phyloP scores from a whole-genome alignment of 257 asterid genomes.

The Solanum neorickii region DNA sequence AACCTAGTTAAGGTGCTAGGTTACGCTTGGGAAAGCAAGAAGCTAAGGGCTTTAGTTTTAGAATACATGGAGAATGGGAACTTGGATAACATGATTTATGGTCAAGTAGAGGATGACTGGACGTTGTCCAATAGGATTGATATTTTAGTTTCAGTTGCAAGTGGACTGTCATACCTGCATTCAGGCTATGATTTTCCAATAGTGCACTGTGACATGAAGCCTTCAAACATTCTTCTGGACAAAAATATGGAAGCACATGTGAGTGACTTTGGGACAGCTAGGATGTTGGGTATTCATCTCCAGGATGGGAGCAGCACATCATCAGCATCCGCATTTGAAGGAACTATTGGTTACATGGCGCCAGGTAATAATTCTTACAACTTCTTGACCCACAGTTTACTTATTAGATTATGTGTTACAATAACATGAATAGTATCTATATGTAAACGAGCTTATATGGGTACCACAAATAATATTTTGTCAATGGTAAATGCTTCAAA shows the following conservation, averaged over 20 bases:
- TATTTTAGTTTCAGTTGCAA: conserved; percentile 43
- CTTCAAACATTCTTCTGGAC: conserved; percentile 72
- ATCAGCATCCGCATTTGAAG: conserved; percentile 57
- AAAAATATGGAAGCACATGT: conserved; percentile 45
- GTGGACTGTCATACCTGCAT: conserved; percentile 60
- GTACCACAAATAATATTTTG: neutral
- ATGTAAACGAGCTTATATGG: neutral
- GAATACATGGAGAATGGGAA: conserved; percentile 80
- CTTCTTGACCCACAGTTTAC: neutral
- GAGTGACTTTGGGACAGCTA: conserved; percentile 81
- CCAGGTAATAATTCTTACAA: conserved; percentile 40
- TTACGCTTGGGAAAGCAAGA: conserved; percentile 74
- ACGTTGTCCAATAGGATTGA: conserved; percentile 35
- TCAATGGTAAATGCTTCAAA: neutral
- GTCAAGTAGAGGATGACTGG: conserved; percentile 11
- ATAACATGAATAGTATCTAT: neutral
- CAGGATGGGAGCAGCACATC: conserved; percentile 37
- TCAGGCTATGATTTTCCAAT: conserved; percentile 62
- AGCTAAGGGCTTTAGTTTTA: conserved; percentile 50
- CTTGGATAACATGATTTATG: conserved; percentile 53
- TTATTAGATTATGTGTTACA: neutral
- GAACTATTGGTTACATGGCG: conserved; percentile 89
- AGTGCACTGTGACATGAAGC: conserved; percentile 86
- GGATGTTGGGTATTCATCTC: conserved; percentile 53
- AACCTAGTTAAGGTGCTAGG: conserved; percentile 69